phyloP scores from a whole-genome alignment of 805 yeast species.

The Cyberlindnera petersonii region DNA sequence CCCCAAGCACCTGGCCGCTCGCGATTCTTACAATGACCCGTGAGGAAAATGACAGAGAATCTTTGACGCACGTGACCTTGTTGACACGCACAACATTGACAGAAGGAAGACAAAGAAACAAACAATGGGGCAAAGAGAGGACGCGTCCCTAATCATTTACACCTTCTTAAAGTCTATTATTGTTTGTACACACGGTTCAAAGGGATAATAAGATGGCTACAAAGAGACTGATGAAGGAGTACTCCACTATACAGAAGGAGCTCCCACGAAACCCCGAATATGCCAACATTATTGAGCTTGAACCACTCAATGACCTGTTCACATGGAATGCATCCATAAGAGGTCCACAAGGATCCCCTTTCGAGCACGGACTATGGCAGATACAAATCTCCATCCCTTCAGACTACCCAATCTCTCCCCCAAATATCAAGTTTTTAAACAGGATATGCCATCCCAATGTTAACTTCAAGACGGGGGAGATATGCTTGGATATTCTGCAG shows the following conservation, averaged over 20 bases:
- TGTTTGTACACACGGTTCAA: no score
- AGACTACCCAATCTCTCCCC: slow-evolving; percentile 59
- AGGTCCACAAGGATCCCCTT: slow-evolving; percentile 53
- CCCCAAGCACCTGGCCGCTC: no score
- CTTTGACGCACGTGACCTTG: no score
- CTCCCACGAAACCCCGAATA: slow-evolving; percentile 17
- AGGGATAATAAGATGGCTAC: slow-evolving; percentile 28
- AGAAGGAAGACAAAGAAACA: background rate
- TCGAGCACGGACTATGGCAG: slow-evolving; percentile 48
- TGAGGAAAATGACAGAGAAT: no score
- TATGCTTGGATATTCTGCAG: slow-evolving; percentile 64
- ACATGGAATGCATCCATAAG: slow-evolving; percentile 48
- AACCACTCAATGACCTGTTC: slow-evolving; percentile 47
- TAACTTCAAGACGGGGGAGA: slow-evolving; percentile 54
- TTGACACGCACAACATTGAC: background rate
- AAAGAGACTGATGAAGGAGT: slow-evolving; percentile 37
- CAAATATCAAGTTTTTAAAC: slow-evolving; percentile 43
- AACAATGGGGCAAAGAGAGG: no score
- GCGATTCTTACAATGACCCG: no score
- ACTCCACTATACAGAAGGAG: slow-evolving; percentile 29
- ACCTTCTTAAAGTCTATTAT: no score
- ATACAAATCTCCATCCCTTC: slow-evolving; percentile 42
- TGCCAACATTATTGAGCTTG: slow-evolving; percentile 36
- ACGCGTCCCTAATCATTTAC: no score
- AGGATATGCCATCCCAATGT: slow-evolving; percentile 48